A percentile compares a stretch with the other conserved stretches of the same genome.
Conservation (phyloP, 176 grass and related monocot species). For the Carex scoparia region DNA sequence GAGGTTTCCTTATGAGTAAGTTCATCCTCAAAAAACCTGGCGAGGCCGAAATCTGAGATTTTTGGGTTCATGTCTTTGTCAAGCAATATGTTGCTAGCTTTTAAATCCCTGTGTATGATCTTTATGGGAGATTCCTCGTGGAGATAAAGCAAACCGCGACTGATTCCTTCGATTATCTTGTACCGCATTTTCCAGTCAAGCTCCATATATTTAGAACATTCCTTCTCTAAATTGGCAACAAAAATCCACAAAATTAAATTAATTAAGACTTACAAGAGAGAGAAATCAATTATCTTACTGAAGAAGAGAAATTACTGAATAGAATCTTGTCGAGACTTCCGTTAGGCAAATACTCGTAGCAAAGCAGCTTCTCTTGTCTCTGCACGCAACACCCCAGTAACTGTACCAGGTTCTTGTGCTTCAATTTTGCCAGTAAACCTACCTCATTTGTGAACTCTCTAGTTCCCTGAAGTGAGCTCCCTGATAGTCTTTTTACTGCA, state of each 20-base stretch:
- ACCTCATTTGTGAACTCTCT: slow-evolving; percentile 3
- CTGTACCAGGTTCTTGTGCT: not conserved
- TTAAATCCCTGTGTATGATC: slow-evolving; percentile 26
- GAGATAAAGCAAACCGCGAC: slow-evolving; percentile 18
- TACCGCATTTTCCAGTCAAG: slow-evolving; percentile 14
- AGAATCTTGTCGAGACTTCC: slow-evolving; percentile 12
- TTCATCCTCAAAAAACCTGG: not conserved
- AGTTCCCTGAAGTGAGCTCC: not conserved
- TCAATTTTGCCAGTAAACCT: slow-evolving; percentile 1
- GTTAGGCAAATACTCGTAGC: not conserved
- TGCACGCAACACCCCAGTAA: not conserved
- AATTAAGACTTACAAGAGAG: too few species aligned
- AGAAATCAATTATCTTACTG: too few species aligned
- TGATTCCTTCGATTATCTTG: slow-evolving; percentile 10
- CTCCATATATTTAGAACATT: not conserved
- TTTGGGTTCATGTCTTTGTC: slow-evolving; percentile 28
- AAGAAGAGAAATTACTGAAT: not conserved
- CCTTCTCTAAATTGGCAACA: not conserved
- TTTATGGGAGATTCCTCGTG: slow-evolving; percentile 23
- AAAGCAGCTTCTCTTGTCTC: not conserved
- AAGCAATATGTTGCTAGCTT: slow-evolving; percentile 22
- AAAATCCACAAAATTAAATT: not conserved
- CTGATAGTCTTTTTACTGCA: slow-evolving; percentile 5
- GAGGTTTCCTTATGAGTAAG: not conserved
- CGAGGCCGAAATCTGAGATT: slow-evolving; percentile 28